A percentile compares a stretch with the other conserved stretches of the same genome.
These are phyloP conservation scores for Apophysomyces sp. DNA, from an alignment of 371 early-diverging fungal genomes.

Conservation along the genomic window DNA sequence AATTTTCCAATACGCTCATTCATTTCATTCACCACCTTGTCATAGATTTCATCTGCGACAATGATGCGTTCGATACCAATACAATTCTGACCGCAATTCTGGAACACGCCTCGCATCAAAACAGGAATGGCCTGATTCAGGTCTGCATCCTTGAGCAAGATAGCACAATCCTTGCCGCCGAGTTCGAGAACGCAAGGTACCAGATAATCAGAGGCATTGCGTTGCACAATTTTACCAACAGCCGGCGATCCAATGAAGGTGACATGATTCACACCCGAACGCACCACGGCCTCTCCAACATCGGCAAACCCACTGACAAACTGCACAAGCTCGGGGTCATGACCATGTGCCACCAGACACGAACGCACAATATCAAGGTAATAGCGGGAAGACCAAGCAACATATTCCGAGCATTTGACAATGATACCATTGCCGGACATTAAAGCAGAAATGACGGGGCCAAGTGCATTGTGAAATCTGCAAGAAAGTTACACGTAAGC, in stretches of 20 bases:
- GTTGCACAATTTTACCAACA: conserved; percentile 79
- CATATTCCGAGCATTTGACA: conserved; percentile 84
- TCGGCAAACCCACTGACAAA: conserved; percentile 82
- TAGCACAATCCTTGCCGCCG: conserved; percentile 88
- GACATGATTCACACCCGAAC: conserved; percentile 67
- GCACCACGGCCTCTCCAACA: conserved; percentile 72
- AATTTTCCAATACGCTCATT: conserved; percentile 53
- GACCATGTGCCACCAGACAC: conserved; percentile 69
- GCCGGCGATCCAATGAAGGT: conserved; percentile 86
- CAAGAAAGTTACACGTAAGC: neutral
- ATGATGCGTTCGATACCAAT: conserved; percentile 79
- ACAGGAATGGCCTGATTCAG: conserved; percentile 66
- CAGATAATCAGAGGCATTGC: conserved; percentile 69
- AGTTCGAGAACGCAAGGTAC: conserved; percentile 88
- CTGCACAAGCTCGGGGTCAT: conserved; percentile 76
- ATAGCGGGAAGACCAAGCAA: conserved; percentile 77
- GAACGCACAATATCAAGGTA: conserved; percentile 63
- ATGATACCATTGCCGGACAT: conserved; percentile 86
- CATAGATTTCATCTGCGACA: conserved; percentile 67
- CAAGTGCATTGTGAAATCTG: conserved; percentile 78
- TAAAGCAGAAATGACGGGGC: conserved; percentile 81
- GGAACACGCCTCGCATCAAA: conserved; percentile 79
- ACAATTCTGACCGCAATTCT: conserved; percentile 88
- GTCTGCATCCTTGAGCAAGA: conserved; percentile 76
- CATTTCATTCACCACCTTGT: conserved; percentile 65